Conservation (phyloP, 192 early-diverging fungal genomes). For the Podila clonocystis region DNA sequence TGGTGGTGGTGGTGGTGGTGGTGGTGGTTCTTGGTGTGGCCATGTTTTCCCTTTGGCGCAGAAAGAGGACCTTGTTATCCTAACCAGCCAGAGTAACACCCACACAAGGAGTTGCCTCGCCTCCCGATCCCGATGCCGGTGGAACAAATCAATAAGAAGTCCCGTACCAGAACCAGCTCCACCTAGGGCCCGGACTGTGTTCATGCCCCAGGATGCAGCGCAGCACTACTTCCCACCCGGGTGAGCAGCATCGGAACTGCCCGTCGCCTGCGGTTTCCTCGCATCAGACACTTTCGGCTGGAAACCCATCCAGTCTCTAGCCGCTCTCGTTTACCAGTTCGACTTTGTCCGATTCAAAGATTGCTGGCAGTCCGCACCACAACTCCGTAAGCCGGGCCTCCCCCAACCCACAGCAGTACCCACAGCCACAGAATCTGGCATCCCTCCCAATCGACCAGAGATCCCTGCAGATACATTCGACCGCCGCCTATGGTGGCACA, state of each 20-base stretch:
- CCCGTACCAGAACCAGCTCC: not conserved
- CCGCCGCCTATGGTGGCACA: too few species aligned
- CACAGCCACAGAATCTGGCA: not conserved
- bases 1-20: too few species aligned
- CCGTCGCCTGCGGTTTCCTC: not conserved
- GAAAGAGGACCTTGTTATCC: not conserved
- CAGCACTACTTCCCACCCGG: not conserved
- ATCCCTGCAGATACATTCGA: not conserved
- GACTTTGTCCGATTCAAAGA: not conserved
- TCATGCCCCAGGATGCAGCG: not conserved
- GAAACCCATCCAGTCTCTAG: not conserved
- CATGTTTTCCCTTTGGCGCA: not conserved
- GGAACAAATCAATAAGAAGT: not conserved
- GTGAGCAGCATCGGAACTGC: too few species aligned
- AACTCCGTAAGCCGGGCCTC: not conserved
- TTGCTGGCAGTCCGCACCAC: not conserved
- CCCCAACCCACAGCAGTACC: not conserved
- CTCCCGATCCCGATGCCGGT: not conserved
- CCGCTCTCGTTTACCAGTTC: not conserved
- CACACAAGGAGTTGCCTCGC: too few species aligned
- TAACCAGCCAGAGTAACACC: not conserved
- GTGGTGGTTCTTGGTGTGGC: not conserved
- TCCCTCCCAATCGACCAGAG: not conserved
- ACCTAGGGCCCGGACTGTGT: not conserved
- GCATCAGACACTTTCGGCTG: not conserved